These are phyloP conservation scores for Sporisorium sorghi DNA, from an alignment of 1,284 basidiomycete species.

Conservation along the genomic window DNA sequence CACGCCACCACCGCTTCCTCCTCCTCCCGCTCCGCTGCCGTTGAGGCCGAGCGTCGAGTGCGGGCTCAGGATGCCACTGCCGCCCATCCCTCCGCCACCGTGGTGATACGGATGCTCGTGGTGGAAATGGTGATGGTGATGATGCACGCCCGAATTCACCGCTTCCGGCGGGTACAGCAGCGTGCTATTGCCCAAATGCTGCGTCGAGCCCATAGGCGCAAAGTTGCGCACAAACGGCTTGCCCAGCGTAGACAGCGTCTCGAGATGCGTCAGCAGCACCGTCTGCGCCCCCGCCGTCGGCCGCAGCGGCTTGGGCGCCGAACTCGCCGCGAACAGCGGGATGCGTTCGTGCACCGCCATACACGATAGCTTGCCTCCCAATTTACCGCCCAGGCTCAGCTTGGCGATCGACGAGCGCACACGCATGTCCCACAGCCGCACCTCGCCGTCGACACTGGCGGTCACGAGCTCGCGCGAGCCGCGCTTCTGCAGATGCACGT, in stretches of 20 bases:
- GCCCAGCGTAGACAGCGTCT: slow-evolving; percentile 36
- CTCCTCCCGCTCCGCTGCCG: slow-evolving; percentile 2
- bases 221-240: slow-evolving; percentile 47
- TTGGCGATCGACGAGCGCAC: slow-evolving; percentile 78
- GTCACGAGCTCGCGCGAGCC: slow-evolving; percentile 82
- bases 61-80: slow-evolving; percentile 8
- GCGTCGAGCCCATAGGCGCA: slow-evolving; percentile 34
- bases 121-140: slow-evolving; percentile 28
- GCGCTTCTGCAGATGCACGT: slow-evolving; percentile 85
- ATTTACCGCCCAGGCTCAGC: slow-evolving; percentile 73
- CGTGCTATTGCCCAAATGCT: slow-evolving; percentile 39
- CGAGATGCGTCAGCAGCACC: slow-evolving; percentile 52
- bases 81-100: slow-evolving; percentile 2
- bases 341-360: slow-evolving; percentile 89
- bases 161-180: slow-evolving; percentile 35
- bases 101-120: slow-evolving; percentile 19
- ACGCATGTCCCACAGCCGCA: slow-evolving; percentile 92
- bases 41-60: slow-evolving; percentile 1
- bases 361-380: slow-evolving; percentile 74
- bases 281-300: slow-evolving; percentile 39
- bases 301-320: slow-evolving; percentile 41
- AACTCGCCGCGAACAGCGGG: slow-evolving; percentile 80
- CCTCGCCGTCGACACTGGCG: slow-evolving; percentile 91
- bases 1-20: neutral
- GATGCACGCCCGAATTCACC: slow-evolving; percentile 31